These are phyloP conservation scores for Neoscytalidium dimidiatum DNA, from an alignment of 2,329 filamentous ascomycete genomes.

Conservation along the genomic window DNA sequence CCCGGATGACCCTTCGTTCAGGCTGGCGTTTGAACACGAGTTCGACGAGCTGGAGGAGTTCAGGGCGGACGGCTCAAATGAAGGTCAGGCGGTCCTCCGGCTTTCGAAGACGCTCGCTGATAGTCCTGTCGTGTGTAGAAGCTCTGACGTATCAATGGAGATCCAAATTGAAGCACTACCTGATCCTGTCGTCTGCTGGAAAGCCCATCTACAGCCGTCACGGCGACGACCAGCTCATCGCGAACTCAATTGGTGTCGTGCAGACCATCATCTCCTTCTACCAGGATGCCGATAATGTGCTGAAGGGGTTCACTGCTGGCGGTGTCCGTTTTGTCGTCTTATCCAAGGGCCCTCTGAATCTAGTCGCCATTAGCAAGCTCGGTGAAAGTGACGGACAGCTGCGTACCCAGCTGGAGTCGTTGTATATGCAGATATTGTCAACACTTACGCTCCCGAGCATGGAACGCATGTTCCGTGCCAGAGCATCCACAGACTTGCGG, in stretches of 20 bases:
- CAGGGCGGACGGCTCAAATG: slow-evolving; percentile 54
- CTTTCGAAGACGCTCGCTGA: slow-evolving; percentile 30
- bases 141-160: slow-evolving; percentile 74
- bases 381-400: slow-evolving; percentile 92
- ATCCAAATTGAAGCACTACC: slow-evolving; percentile 92
- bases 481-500: slow-evolving; percentile 91
- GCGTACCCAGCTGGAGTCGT: slow-evolving; percentile 80
- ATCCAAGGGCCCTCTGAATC: slow-evolving; percentile 83
- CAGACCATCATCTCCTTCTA: slow-evolving; percentile 99
- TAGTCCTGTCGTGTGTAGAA: slow-evolving; percentile 33
- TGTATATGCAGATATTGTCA: slow-evolving; percentile 98
- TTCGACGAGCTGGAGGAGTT: slow-evolving; percentile 73
- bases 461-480: slow-evolving; percentile 81
- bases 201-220: slow-evolving; percentile 98
- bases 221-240: slow-evolving; percentile 85
- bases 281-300: slow-evolving; percentile 73
- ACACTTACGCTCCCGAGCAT: slow-evolving; percentile 88
- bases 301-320: slow-evolving; percentile 85
- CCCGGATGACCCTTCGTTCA: slow-evolving; percentile 48
- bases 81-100: slow-evolving; percentile 53
- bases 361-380: slow-evolving; percentile 89
- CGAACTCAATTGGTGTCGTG: slow-evolving; percentile 90
- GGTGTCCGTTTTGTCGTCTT: slow-evolving; percentile 82
- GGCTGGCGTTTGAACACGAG: slow-evolving; percentile 71
- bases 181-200: slow-evolving; percentile 92